Percentiles rank a stretch among this genome's conserved stretches.
phyloP scores from a whole-genome alignment of 2,329 filamentous ascomycete genomes.

The Claviceps fusiformis region DNA sequence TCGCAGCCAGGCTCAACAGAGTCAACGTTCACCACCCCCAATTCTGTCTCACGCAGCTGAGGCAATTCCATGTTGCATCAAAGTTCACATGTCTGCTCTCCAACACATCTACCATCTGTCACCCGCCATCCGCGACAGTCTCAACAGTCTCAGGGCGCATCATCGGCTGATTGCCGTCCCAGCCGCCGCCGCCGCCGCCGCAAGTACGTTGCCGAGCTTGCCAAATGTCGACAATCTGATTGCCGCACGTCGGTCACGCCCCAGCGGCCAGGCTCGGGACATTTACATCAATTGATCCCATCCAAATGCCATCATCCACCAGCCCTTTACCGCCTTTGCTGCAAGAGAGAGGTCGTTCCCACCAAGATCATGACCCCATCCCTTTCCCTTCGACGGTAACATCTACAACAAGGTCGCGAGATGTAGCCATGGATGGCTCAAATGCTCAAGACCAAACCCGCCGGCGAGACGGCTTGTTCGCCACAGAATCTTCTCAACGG shows the following conservation, averaged over 20 bases:
- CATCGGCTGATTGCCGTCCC: background rate
- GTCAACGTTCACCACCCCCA: too few species aligned
- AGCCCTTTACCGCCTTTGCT: slow-evolving; percentile 5
- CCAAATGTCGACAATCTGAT: slow-evolving; percentile 1
- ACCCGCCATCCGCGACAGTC: background rate
- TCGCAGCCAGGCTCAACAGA: background rate
- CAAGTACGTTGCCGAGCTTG: background rate
- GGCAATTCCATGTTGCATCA: background rate
- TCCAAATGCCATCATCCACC: slow-evolving; percentile 7
- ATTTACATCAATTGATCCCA: background rate
- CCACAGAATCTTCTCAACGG: slow-evolving; percentile 21
- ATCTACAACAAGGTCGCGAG: background rate
- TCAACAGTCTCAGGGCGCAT: background rate
- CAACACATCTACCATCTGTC: background rate
- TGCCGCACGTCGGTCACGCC: slow-evolving; percentile 3
- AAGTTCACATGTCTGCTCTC: slow-evolving; percentile 5
- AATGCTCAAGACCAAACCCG: background rate
- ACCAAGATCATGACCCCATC: slow-evolving; percentile 6
- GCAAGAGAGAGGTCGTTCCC: slow-evolving; percentile 4
- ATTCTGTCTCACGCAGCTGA: background rate
- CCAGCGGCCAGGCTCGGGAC: background rate
- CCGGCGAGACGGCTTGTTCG: slow-evolving; percentile 6
- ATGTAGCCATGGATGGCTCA: slow-evolving; percentile 1
- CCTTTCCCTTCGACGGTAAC: background rate
- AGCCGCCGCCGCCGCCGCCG: background rate